Evolutionary conservation across 306 rosid species (phyloP).

Genomic region (Cicer judaicum): DNA sequence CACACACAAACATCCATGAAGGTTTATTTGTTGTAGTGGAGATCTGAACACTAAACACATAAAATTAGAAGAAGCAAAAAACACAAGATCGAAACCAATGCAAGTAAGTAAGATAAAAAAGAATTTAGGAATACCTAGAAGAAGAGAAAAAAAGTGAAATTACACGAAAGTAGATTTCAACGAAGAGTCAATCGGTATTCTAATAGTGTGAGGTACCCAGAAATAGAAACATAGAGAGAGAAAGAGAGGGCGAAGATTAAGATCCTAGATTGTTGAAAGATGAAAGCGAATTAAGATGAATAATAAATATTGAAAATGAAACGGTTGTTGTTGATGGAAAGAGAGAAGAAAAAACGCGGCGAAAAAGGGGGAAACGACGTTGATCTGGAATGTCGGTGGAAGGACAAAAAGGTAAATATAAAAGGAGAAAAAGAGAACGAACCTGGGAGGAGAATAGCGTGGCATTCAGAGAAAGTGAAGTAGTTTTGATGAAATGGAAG

Average conservation of each 20-base stretch:
- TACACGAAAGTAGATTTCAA: background rate
- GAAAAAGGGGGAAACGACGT: slow-evolving; percentile 34
- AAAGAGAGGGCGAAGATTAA: background rate
- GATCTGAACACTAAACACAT: slow-evolving; percentile 14
- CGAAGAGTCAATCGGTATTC: too few relatives aligned
- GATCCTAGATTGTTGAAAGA: slow-evolving; percentile 24
- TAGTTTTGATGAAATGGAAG: background rate
- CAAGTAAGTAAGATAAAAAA: slow-evolving; percentile 24
- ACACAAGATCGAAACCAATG: slow-evolving; percentile 43
- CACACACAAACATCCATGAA: slow-evolving; percentile 10
- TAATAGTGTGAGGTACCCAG: background rate
- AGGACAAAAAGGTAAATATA: background rate
- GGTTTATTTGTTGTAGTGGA: background rate
- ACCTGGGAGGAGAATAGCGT: background rate
- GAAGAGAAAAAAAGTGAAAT: background rate
- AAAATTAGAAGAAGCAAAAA: background rate
- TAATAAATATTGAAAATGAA: slow-evolving; percentile 8
- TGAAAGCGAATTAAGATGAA: slow-evolving; percentile 6
- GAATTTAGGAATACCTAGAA: slow-evolving; percentile 27
- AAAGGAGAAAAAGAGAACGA: background rate
- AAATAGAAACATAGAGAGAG: background rate
- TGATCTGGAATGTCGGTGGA: slow-evolving; percentile 39
- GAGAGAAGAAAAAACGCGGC: background rate
- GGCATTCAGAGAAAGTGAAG: slow-evolving; percentile 7
- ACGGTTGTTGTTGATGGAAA: background rate